A percentile compares a stretch with the other conserved stretches of the same genome.
These are phyloP conservation scores for Oryza longistaminata DNA, from an alignment of 176 grass and related monocot genomes.

Conservation along the genomic window DNA sequence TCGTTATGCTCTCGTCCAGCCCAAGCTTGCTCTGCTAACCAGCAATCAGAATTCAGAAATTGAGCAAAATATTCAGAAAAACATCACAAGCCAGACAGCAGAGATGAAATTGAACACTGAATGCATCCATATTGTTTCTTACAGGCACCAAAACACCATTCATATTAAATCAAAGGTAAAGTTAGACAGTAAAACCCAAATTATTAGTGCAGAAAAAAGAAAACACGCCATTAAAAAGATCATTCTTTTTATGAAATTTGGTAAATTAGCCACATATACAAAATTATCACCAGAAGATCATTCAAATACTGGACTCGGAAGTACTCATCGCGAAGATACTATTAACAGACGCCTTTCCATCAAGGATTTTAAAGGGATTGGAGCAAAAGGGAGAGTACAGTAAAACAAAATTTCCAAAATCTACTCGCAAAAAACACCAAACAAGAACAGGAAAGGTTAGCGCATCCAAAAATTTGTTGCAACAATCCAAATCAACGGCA, in stretches of 20 bases:
- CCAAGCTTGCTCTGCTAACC: slow-evolving; percentile 63
- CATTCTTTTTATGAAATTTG: slow-evolving; percentile 15
- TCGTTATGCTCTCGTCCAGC: slow-evolving; percentile 59
- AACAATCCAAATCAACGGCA: background rate
- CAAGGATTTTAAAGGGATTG: background rate
- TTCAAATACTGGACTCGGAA: background rate
- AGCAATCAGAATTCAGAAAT: slow-evolving; percentile 19
- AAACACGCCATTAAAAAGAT: background rate
- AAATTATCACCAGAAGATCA: background rate
- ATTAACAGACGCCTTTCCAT: background rate
- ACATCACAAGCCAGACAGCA: background rate
- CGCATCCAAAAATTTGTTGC: background rate
- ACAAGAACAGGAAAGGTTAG: background rate
- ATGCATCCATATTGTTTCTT: background rate
- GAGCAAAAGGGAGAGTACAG: background rate
- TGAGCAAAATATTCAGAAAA: background rate
- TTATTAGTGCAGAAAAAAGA: background rate
- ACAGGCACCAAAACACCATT: background rate
- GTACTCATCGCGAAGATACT: background rate
- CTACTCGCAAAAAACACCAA: background rate
- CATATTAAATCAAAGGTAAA: background rate
- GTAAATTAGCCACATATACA: background rate
- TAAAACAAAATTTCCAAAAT: background rate
- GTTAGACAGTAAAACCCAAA: background rate
- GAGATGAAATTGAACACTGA: background rate